Evolutionary conservation across 202 grass and related monocot genomes (phyloP), one percentile per base, ranked within the genome.

Genomic region (Miscanthus sacchariflorus): DNA sequence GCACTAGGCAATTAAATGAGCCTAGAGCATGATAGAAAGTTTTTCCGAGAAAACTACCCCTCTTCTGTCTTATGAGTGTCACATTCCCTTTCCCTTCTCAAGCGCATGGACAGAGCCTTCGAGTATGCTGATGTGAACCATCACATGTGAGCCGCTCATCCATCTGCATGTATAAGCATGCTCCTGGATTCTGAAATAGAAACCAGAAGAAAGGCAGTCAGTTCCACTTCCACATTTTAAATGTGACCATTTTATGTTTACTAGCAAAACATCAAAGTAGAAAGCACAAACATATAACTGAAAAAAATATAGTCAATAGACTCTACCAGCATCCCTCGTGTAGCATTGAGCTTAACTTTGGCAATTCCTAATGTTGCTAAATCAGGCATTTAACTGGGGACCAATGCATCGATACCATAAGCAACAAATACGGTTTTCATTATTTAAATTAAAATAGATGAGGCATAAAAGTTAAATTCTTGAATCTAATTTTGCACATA

Each of bases 161-260:
- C 88, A 86, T 91, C 91, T 97, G 94, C 87, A 92, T 93, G 68
- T 91, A 95, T 81, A 97, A 90, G 87, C 97, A 99, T 46, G 94
- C 94, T 61, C 93, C 94, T 52, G 97, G 94, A 76, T 96, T 95
- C 97, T 99, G 87, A 85, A 95, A 92, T 77, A 82, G 39, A 52
- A 78, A 24, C 42, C 82, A 84, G 70, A 90, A 10, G 9, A 83
- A 80, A 73, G 72, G 83, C 58, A 82, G 54, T 74, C 35, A 36
- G 35, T 36, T 36, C 35, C 35, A 36, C 35, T 74, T 84, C 24
- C 12, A 76, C 23, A 36, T 15, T 50, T 76, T 58, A 74, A 72
- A 13, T n/a, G n/a, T 43, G 49, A 72, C 25, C 9, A 33, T 69
- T 45, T 46, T 18, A 24, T 30, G 2, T 14, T 82, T 72, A 72